Base-by-base conservation (phyloP, 163 green algal species). In the Volvox carteri region DNA sequence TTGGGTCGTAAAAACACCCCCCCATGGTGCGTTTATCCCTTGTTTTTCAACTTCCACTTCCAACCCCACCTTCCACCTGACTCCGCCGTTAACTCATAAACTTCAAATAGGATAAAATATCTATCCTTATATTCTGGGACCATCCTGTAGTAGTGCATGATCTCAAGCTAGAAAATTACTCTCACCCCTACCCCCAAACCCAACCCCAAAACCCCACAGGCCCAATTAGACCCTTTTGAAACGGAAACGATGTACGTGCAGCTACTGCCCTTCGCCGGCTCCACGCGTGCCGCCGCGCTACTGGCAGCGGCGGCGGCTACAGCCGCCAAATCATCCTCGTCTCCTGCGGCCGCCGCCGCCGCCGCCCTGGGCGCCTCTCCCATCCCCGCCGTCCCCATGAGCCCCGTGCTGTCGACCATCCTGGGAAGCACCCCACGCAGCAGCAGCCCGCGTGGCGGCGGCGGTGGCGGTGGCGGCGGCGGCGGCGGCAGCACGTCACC, bases 391-490 rank as follows among this genome's bases (percentile, higher is more conserved):
- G 23, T 37, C 5, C 39, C 78, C n/a, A 77, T 77, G 78, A 87
- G 79, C 30, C 79, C 79, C 7, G 79, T 87, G 37, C 62, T 87
- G 18, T 50, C 79, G n/a, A 78, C 79, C 62, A 87, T 87, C 60
- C 44, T 87, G 3, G 46, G 42, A 30, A 87, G 79, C 62, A 78
- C 42, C 44, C 79, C 79, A 6, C 44, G 79, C n/a, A 48, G 79
- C 78, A 28, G 75, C 56, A 44, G 78, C 78, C 54, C 54, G 25
- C 37, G 78, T 37, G 35, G 25, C 21, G 8, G 12, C 30, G 41
- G 37, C 19, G 25, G 44, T 6, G 42, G 42, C 70, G n/a, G 30
- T 52, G 35, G 33, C 33, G 50, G 35, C 48, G 1, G 75, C 48
- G 1, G 75, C 48, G 9, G 46, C 74, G 19, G 14, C n/a, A 11